Evolutionary conservation across 495 filamentous ascomycete species (phyloP).

Genomic region (Penicillium silybi): DNA sequence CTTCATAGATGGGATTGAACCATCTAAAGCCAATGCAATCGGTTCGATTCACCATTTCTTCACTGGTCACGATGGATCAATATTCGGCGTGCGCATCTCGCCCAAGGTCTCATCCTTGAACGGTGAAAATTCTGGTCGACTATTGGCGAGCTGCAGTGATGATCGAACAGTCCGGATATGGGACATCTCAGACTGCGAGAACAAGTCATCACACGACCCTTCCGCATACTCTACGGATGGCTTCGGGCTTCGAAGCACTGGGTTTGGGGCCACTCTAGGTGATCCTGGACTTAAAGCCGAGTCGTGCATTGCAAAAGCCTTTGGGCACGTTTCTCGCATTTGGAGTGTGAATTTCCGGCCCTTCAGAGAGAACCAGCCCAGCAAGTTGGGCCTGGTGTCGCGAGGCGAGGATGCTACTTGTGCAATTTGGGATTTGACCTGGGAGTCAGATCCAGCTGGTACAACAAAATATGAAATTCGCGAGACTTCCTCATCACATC

Average conservation of each 20-base stretch:
- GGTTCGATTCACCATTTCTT: conserved; percentile 64
- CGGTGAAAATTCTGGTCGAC: conserved; percentile 38
- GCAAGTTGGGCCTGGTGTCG: conserved; percentile 54
- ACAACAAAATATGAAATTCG: conserved; percentile 37
- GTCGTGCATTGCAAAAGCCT: conserved; percentile 57
- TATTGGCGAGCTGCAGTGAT: conserved; percentile 91
- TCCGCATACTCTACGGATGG: conserved; percentile 43
- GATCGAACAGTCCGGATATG: conserved; percentile 88
- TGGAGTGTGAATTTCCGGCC: conserved; percentile 74
- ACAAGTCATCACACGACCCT: conserved; percentile 25
- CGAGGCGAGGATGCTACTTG: conserved; percentile 76
- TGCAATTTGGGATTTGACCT: conserved; percentile 62
- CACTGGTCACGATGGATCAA: conserved; percentile 86
- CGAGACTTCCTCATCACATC: conserved; percentile 49
- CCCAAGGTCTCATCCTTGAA: conserved; percentile 42
- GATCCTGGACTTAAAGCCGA: conserved; percentile 26
- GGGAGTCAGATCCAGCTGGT: conserved; percentile 18
- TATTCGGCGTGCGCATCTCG: conserved; percentile 84
- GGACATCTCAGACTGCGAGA: conserved; percentile 62
- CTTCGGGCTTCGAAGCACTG: conserved; percentile 41
- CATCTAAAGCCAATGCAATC: conserved; percentile 9
- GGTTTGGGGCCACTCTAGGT: conserved; percentile 29
- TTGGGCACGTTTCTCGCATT: conserved; percentile 85
- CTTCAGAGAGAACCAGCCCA: conserved; percentile 10
- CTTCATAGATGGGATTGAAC: conserved; percentile 22